Evolutionary conservation across 768 basidiomycete species (phyloP), one percentile per base, ranked within the genome.

Genomic region (Termitomyces heimii): DNA sequence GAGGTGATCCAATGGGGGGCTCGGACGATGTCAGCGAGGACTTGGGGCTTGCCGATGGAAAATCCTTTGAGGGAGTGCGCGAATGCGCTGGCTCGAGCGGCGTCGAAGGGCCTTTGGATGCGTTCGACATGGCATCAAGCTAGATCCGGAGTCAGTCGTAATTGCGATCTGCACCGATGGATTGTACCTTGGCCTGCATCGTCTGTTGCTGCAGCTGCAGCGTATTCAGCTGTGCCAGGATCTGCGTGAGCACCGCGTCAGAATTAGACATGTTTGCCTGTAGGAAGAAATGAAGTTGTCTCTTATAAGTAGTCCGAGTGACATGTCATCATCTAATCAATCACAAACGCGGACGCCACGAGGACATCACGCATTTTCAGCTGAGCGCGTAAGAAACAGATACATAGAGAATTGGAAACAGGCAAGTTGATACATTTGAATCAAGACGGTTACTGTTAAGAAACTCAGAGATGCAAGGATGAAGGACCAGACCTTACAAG

Each of bases 171-270:
- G 22, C 16, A 8, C 26, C 34, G 9, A 26, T n/a, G 14, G 0
- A 22, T 48, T n/a, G 40, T 62, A 92, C 90, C 79, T 94, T 90
- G 24, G 88, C 84, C 62, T 91, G 87, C 65, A 93, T 75, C 0
- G 83, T 78, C 69, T 91, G 88, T 67, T 93, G 89, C 49, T 83
- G 83, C 48, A 86, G 71, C 68, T 89, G 86, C 65, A 94, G 76
- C 4, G 81, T 75, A 62, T 87, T 78, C 53, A 94, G 80, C 71
- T 87, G 86, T 6, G 75, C 72, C 9, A 92, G 77, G 55, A 94
- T 92, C 69, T 92, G 87, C 0, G 80, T 78, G 48, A 94, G 74
- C 7, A 85, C 69, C 13, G 84, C 82, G 57, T 89, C 86, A 51
- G 80, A 74, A 12, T 67, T 66, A 1, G 77, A 56, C 78, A 78